Conservation (phyloP, 495 filamentous ascomycete genomes). For the Acidiella bohemica region DNA sequence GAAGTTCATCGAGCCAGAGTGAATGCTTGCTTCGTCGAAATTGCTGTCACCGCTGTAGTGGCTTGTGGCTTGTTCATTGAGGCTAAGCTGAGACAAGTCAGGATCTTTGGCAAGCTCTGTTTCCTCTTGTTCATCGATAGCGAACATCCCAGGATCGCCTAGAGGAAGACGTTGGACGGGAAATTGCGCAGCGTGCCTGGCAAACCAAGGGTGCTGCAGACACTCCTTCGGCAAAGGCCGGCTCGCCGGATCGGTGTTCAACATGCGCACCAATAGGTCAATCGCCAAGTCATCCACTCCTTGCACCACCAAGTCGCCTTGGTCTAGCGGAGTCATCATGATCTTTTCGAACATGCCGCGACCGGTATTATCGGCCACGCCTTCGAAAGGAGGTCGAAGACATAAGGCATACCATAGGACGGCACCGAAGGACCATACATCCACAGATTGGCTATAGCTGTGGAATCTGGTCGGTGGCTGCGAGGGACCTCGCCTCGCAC, state of each 20-base stretch:
- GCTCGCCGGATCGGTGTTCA: slow-evolving; percentile 54
- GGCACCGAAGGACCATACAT: slow-evolving; percentile 88
- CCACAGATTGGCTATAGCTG: slow-evolving; percentile 71
- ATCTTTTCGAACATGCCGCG: slow-evolving; percentile 64
- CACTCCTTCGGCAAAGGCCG: slow-evolving; percentile 54
- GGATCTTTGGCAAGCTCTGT: slow-evolving; percentile 35
- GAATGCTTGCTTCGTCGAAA: slow-evolving; percentile 28
- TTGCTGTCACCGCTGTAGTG: too few species aligned
- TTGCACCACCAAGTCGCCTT: slow-evolving; percentile 38
- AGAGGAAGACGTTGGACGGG: background rate
- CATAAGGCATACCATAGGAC: slow-evolving; percentile 75
- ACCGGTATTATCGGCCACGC: slow-evolving; percentile 43
- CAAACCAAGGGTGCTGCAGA: slow-evolving; percentile 55
- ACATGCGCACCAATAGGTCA: slow-evolving; percentile 60
- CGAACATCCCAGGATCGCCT: slow-evolving; percentile 24
- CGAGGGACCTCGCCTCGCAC: slow-evolving; percentile 36
- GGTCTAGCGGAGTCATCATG: slow-evolving; percentile 58
- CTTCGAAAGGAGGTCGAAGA: slow-evolving; percentile 63
- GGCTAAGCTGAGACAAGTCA: slow-evolving; percentile 58
- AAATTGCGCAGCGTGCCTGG: slow-evolving; percentile 11
- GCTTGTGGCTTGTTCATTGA: slow-evolving; percentile 33
- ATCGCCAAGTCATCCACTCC: slow-evolving; percentile 51
- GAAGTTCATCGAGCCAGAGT: slow-evolving; percentile 19
- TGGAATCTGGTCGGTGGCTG: slow-evolving; percentile 26
- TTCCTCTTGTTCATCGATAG: slow-evolving; percentile 39